Evolutionary conservation across 1,284 basidiomycete genomes (phyloP).

Genomic region (Ceratobasidium sp.): DNA sequence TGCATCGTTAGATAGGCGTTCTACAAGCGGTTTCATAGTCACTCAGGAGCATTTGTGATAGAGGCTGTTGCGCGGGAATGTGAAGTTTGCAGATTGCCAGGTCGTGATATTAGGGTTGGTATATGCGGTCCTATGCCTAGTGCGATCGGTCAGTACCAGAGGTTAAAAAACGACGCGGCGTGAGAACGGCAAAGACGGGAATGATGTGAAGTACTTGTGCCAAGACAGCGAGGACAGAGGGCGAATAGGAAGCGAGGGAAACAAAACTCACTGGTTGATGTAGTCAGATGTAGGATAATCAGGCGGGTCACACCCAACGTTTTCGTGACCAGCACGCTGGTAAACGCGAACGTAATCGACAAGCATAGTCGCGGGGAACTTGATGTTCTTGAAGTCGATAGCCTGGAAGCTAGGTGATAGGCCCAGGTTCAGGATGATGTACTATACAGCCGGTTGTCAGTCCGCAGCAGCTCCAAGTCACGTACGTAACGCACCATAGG

Average conservation of each 20-base stretch:
- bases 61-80: conserved; percentile 75
- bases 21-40: not conserved
- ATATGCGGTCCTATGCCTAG: conserved; percentile 76
- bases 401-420: conserved; percentile 77
- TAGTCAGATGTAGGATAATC: conserved; percentile 72
- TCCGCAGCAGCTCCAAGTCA: conserved; percentile 11
- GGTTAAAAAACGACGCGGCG: not conserved
- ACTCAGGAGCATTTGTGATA: conserved; percentile 66
- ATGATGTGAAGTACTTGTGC: not conserved
- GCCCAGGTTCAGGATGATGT: conserved; percentile 80
- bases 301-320: conserved; percentile 72
- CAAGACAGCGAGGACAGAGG: conserved; percentile 2
- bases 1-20: conserved; percentile 19
- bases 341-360: conserved; percentile 85
- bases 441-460: conserved; percentile 61
- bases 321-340: conserved; percentile 70
- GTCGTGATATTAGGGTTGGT: conserved; percentile 80
- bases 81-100: conserved; percentile 75
- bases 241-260: conserved; percentile 1
- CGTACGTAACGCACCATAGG: conserved; percentile 69
- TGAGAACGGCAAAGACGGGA: conserved; percentile 37
- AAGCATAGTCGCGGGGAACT: conserved; percentile 78
- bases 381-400: conserved; percentile 73
- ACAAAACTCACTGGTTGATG: conserved; percentile 61
- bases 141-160: conserved; percentile 6